Evolutionary conservation across 2,329 filamentous ascomycete species (phyloP).

Genomic region (Polytolypa hystricis): DNA sequence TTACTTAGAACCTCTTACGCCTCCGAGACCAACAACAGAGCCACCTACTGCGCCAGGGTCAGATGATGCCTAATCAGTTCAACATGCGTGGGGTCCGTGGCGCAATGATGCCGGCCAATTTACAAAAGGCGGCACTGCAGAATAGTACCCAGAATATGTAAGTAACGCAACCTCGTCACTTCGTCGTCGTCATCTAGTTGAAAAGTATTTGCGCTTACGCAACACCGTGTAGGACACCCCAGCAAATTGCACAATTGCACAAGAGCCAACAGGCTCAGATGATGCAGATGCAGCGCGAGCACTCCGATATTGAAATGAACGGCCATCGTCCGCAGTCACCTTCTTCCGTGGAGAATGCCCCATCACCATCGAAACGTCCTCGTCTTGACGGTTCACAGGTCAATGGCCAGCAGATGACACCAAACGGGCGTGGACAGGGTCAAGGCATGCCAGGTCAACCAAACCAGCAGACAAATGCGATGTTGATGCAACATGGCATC

Average conservation of each 20-base stretch:
- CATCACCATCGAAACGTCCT: constrained; percentile 82
- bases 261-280: constrained; percentile 45
- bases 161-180: constrained; percentile 11
- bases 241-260: constrained; percentile 59
- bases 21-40: constrained; percentile 66
- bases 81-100: constrained; percentile 51
- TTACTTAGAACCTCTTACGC: constrained; percentile 48
- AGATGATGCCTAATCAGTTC: constrained; percentile 45
- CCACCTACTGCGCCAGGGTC: constrained; percentile 63
- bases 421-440: constrained; percentile 57
- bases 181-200: constrained; percentile 4
- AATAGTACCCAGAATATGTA: constrained; percentile 48
- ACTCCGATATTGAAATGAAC: constrained; percentile 76
- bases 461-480: constrained; percentile 40
- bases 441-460: constrained; percentile 61
- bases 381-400: constrained; percentile 66
- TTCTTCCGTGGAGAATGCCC: constrained; percentile 71
- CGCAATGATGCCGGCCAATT: constrained; percentile 29
- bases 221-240: constrained; percentile 41
- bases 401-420: constrained; percentile 67
- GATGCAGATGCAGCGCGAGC: constrained; percentile 79
- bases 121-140: constrained; percentile 66
- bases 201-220: constrained; percentile 2
- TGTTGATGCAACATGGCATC: constrained; percentile 55
- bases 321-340: constrained; percentile 73